A percentile compares a stretch with the other conserved stretches of the same genome.
Conservation (phyloP, 2,329 filamentous ascomycete genomes). For the Rhynchosporium secalis region DNA sequence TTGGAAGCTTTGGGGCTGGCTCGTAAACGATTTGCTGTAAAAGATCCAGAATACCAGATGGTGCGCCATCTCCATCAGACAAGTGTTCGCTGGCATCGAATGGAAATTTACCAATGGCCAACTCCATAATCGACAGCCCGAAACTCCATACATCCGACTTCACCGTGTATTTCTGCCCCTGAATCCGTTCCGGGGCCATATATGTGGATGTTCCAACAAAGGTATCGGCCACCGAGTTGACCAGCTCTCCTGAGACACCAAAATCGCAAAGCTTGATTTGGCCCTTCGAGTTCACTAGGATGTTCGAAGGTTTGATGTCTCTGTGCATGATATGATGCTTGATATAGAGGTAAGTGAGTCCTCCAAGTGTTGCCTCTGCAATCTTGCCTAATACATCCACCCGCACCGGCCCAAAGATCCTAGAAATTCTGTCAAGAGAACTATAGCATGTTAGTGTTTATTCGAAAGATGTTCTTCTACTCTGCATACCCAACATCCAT, state of each 20-base stretch:
- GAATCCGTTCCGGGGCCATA: conserved; percentile 98
- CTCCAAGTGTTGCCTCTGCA: conserved; percentile 89
- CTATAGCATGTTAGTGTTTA: conserved; percentile 50
- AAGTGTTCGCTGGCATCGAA: conserved; percentile 75
- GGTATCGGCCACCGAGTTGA: conserved; percentile 97
- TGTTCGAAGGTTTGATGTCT: conserved; percentile 98
- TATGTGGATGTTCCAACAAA: conserved; percentile 99
- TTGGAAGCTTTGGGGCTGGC: conserved; percentile 86
- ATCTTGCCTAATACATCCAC: conserved; percentile 98
- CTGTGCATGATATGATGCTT: conserved; percentile 98
- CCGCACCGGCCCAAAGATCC: conserved; percentile 89
- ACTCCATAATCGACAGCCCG: conserved; percentile 90
- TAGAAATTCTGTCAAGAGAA: conserved; percentile 88
- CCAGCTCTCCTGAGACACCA: conserved; percentile 94
- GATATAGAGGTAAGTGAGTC: conserved; percentile 91
- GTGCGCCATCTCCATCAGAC: conserved; percentile 74
- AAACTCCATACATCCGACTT: conserved; percentile 99
- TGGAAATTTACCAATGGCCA: conserved; percentile 96
- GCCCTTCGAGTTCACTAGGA: conserved; percentile 90
- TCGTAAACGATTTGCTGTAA: conserved; percentile 98
- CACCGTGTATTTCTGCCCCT: conserved; percentile 94
- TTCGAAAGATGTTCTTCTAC: neutral
- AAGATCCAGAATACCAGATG: conserved; percentile 92
- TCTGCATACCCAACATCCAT: conserved; percentile 91
- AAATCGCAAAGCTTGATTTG: conserved; percentile 98